These are phyloP conservation scores for Zancudomyces culisetae DNA, from an alignment of 371 early-diverging fungal species.

Conservation along the genomic window DNA sequence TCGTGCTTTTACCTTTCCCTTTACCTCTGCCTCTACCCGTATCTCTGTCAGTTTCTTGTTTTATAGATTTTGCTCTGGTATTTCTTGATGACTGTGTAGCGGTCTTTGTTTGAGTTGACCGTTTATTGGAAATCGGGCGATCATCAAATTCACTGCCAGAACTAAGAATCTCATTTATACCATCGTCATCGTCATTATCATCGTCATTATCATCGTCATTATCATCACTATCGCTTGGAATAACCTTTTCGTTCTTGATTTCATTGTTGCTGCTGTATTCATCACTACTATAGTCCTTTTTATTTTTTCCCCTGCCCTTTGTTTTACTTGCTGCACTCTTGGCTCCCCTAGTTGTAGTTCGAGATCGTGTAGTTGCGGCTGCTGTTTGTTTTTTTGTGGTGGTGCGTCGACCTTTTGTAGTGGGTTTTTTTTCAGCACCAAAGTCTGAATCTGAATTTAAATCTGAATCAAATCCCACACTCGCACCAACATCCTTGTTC, in stretches of 20 bases:
- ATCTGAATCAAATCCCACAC: background rate
- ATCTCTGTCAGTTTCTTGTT: background rate
- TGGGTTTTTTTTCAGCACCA: too few relatives aligned
- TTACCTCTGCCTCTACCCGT: background rate
- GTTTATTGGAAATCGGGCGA: too few relatives aligned
- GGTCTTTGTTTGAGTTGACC: too few relatives aligned
- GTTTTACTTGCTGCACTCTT: background rate
- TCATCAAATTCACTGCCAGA: too few relatives aligned
- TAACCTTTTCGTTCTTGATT: background rate
- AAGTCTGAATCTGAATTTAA: too few relatives aligned
- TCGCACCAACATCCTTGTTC: background rate
- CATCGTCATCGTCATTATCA: slow-evolving; percentile 1
- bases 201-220: background rate
- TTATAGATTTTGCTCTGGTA: background rate
- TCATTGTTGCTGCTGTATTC: background rate
- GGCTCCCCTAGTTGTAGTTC: background rate
- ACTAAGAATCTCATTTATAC: slow-evolving; percentile 8
- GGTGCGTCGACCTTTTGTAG: too few relatives aligned
- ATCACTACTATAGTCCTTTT: background rate
- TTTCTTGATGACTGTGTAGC: slow-evolving; percentile 5
- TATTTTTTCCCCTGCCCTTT: background rate
- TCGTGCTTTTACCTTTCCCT: background rate
- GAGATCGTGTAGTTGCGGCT: too few relatives aligned
- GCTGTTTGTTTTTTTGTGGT: too few relatives aligned
- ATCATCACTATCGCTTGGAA: background rate